Base-by-base conservation (phyloP, 192 early-diverging fungal genomes). In the Entomortierella parvispora region DNA sequence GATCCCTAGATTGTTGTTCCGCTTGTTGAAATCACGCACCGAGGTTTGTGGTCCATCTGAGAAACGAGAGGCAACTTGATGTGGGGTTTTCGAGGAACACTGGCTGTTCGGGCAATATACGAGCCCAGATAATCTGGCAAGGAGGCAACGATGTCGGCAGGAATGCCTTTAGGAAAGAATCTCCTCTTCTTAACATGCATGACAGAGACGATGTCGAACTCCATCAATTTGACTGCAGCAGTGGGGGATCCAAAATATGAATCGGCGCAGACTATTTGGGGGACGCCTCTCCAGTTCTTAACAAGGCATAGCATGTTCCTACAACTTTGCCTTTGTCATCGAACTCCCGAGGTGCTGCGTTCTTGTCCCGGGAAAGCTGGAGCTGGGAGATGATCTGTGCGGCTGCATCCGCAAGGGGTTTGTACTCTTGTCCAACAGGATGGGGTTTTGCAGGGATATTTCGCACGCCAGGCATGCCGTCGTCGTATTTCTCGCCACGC, bases 221-320 rank as follows among this genome's bases (percentile, higher is more conserved):
- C 26, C 60, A 49, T 49, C 46, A 62, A 23, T 15, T 44, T 46
- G 15, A n/a, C n/a, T 17, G 32, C 60, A n/a, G 48, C 28, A 18
- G 60, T 46, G 22, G 60, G 46, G 15, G 60, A 62, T 46, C 60
- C 60, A 23, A 62, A 62, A 25, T 33, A 62, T 18, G 28, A 62
- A 31, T 62, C 46, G 7, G 60, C 60, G 33, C 15, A 62, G 2
- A 48, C 53, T 33, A 31, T 55, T 15, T 17, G 26, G 0, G 31
- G 2, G 12, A 3, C 14, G 18, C 32, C 31, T 4, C 10, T 55
- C 53, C 53, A 55, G 2, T 26, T 26, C 31, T 55, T 55, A 18
- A 55, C 26, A 0, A 55, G 31, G 15, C 32, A 31, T 14, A 55
- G 17, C 53, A 55, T 55, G 26, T 9, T 33, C 53, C 53, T n/a